Evolutionary conservation across 495 filamentous ascomycete species (phyloP).

Genomic region (Arthonia radiata): DNA sequence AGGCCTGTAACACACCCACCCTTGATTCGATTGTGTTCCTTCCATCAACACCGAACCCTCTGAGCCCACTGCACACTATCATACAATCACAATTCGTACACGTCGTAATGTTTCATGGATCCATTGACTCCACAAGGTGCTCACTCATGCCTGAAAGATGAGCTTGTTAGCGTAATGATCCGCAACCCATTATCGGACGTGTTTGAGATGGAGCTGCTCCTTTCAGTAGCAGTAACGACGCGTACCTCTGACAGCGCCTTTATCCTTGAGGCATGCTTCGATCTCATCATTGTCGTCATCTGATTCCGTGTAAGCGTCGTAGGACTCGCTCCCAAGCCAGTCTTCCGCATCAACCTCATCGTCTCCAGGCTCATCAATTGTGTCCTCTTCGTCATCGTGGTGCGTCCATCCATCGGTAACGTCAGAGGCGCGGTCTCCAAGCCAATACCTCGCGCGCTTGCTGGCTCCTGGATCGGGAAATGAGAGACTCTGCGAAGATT

Average conservation of each 20-base stretch:
- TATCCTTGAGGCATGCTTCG: conserved; percentile 6
- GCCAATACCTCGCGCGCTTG: conserved; percentile 66
- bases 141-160: conserved; percentile 8
- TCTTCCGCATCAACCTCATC: conserved; percentile 8
- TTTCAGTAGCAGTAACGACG: background rate
- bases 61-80: no score
- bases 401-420: background rate
- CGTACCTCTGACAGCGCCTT: conserved; percentile 2
- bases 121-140: conserved; percentile 8
- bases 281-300: conserved; percentile 9
- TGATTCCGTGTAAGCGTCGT: conserved; percentile 1
- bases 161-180: conserved; percentile 5
- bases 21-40: no score
- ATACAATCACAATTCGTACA: no score
- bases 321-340: background rate
- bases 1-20: no score
- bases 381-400: conserved; percentile 3
- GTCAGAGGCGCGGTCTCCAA: conserved; percentile 31
- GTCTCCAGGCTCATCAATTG: conserved; percentile 8
- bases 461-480: no score
- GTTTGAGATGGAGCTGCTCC: background rate
- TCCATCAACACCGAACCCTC: no score
- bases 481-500: no score
- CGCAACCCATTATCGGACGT: background rate
- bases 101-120: conserved; percentile 6